Percentiles rank a stretch among this genome's conserved stretches.
phyloP scores from a whole-genome alignment of 805 yeast genomes.

The Spathaspora boniae region DNA sequence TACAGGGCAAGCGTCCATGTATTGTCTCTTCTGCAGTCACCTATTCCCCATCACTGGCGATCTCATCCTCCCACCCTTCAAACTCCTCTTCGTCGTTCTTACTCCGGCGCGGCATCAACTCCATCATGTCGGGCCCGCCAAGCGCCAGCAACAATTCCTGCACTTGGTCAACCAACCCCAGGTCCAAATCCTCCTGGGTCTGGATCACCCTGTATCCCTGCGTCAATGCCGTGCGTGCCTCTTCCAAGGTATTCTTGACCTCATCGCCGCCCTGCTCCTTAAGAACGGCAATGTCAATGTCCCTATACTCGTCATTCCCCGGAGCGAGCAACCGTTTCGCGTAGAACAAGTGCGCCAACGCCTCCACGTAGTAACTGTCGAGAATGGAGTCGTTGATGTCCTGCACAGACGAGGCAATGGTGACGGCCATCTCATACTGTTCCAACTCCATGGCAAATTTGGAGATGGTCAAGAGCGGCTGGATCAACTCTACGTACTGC shows the following conservation, averaged over 20 bases:
- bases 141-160: constrained; percentile 46
- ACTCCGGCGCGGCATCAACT: constrained; percentile 31
- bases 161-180: constrained; percentile 57
- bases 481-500: constrained; percentile 65
- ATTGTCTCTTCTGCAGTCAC: background rate
- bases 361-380: constrained; percentile 81
- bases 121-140: constrained; percentile 58
- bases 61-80: constrained; percentile 48
- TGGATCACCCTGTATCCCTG: constrained; percentile 43
- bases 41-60: constrained; percentile 33
- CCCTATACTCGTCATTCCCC: constrained; percentile 38
- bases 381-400: constrained; percentile 82
- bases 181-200: constrained; percentile 47
- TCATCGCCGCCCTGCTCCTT: constrained; percentile 23
- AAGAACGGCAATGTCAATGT: constrained; percentile 24
- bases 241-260: constrained; percentile 27
- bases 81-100: constrained; percentile 38
- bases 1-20: too few species aligned
- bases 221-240: constrained; percentile 42
- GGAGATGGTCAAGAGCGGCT: constrained; percentile 68
- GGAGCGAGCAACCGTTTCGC: constrained; percentile 35
- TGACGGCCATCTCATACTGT: constrained; percentile 59
- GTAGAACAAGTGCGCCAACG: constrained; percentile 60
- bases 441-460: constrained; percentile 79
- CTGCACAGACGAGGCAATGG: constrained; percentile 62